Conservation (phyloP, 129 eudicot genomes). For the Cynara cardunculus region DNA sequence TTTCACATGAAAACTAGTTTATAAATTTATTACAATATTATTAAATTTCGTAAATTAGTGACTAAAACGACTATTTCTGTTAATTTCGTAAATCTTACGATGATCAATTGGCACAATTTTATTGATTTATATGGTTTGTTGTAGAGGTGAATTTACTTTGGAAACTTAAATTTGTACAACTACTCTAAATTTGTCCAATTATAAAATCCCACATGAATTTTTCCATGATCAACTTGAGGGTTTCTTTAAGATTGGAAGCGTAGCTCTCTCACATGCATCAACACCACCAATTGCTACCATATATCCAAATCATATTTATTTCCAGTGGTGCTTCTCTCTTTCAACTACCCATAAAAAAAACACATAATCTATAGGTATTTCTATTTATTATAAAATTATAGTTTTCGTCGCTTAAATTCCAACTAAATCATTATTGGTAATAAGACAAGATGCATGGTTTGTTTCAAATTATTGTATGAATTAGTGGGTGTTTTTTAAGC, state of each 20-base stretch:
- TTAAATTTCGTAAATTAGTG: no score
- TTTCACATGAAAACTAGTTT: no score
- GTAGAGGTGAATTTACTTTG: background rate
- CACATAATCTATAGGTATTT: background rate
- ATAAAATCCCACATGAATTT: background rate
- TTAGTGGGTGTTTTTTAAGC: background rate
- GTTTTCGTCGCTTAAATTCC: background rate
- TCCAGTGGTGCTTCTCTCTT: background rate
- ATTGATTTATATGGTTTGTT: background rate
- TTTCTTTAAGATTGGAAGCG: constrained; percentile 8
- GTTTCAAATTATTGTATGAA: background rate
- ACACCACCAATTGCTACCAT: background rate
- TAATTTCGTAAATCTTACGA: no score
- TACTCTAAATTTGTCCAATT: background rate
- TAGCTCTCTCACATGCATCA: constrained; percentile 22
- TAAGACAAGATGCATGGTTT: background rate
- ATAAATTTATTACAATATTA: no score
- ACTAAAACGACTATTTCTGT: no score
- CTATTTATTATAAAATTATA: background rate
- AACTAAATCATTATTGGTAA: background rate
- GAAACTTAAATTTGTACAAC: background rate
- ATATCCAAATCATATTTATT: background rate
- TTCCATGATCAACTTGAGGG: constrained; percentile 17
- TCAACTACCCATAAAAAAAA: background rate
- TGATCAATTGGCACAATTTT: no score